These are phyloP conservation scores for Suillus clintonianus DNA, from an alignment of 768 basidiomycete species.

Conservation along the genomic window DNA sequence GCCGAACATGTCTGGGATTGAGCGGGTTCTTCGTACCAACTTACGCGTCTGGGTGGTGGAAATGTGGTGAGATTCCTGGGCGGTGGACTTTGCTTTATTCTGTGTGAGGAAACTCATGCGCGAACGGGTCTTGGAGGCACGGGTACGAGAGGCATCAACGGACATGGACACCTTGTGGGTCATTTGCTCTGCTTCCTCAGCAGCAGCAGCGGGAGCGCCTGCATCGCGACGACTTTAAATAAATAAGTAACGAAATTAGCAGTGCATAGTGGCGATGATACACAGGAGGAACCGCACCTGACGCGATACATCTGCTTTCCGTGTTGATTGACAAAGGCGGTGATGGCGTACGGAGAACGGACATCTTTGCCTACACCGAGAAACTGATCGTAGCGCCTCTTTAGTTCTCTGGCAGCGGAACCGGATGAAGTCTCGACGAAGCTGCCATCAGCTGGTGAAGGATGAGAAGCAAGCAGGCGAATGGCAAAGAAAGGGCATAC, in stretches of 20 bases:
- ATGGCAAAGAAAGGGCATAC: conserved; percentile 40
- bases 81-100: conserved; percentile 48
- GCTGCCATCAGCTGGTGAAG: conserved; percentile 60
- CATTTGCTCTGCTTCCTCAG: conserved; percentile 47
- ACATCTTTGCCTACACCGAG: conserved; percentile 65
- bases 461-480: not conserved
- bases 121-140: conserved; percentile 51
- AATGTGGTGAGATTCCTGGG: conserved; percentile 26
- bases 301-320: conserved; percentile 78
- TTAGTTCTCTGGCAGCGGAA: conserved; percentile 73
- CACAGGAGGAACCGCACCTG: conserved; percentile 43
- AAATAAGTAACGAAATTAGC: not conserved
- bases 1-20: conserved; percentile 61
- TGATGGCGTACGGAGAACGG: conserved; percentile 80
- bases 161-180: conserved; percentile 33
- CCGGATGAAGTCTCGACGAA: conserved; percentile 84
- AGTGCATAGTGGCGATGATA: not conserved
- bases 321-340: conserved; percentile 80
- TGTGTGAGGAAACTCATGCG: conserved; percentile 63
- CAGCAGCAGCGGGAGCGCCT: conserved; percentile 57
- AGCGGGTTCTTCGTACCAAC: conserved; percentile 67
- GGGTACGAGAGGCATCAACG: conserved; percentile 39
- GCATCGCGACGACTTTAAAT: conserved; percentile 56
- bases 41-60: conserved; percentile 42
- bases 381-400: conserved; percentile 70